Conservation (phyloP, 345 rosid genomes). For the Litchi chinensis region DNA sequence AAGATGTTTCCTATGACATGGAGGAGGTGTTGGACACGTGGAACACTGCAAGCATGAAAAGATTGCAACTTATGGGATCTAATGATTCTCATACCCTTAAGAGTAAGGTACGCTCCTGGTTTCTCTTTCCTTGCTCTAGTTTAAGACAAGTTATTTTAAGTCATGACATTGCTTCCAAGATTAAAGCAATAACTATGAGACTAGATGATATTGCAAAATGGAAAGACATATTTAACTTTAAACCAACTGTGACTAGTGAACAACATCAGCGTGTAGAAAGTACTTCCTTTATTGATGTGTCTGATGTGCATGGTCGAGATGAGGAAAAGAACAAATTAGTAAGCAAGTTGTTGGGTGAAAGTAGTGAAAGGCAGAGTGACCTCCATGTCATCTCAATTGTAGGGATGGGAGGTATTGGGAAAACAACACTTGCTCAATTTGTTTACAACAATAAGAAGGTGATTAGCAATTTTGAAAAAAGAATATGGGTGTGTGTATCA, state of each 20-base stretch:
- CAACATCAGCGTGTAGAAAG: not conserved
- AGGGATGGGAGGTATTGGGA: not conserved
- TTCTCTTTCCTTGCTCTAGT: not conserved
- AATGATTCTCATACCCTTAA: not conserved
- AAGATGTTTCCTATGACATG: too few relatives aligned
- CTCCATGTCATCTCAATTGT: conserved; percentile 1
- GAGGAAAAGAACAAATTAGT: not conserved
- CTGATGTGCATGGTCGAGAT: not conserved
- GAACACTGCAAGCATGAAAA: too few relatives aligned
- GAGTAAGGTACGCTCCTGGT: not conserved
- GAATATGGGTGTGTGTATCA: not conserved
- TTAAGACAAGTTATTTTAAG: not conserved
- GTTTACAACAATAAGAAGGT: not conserved
- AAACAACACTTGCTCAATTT: not conserved
- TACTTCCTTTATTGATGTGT: not conserved
- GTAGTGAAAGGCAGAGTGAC: not conserved
- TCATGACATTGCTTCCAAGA: not conserved
- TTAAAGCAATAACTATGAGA: not conserved
- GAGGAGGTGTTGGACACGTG: too few relatives aligned
- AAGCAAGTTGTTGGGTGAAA: not conserved
- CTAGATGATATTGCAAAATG: not conserved
- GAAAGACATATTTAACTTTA: not conserved
- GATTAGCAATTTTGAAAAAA: not conserved
- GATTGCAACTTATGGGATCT: not conserved
- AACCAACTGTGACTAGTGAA: rapidly evolving